Base-by-base conservation (phyloP, 2,329 filamentous ascomycete species). In the Aspergillus floridensis region DNA sequence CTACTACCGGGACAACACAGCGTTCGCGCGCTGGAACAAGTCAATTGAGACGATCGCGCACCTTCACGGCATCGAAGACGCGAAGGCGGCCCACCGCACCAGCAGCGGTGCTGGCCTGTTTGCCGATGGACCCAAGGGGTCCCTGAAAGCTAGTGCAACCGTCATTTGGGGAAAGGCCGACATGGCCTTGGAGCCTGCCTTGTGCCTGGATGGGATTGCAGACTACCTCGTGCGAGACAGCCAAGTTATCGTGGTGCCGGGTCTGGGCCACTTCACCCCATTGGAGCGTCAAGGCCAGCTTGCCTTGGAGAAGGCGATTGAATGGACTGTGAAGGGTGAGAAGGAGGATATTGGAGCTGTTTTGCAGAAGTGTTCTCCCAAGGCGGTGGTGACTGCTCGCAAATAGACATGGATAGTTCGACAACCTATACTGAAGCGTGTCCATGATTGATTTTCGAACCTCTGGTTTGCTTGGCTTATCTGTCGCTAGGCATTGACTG, bases 91-190 rank as follows among this genome's bases (percentile, higher is more conserved):
- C 14, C 70, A 69, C n/a, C 68, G 73, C 52, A 65, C 68, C 12
- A 74, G 70, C 59, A 77, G 72, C 48, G 76, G 77, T 22, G 70
- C 71, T 0, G 77, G 76, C 0, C 57, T 83, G 14, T 81, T 81
- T 62, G 75, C 79, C 26, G 74, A 77, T 6, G 76, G 74, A 0
- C 77, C 77, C 2, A 65, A 72, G 11, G 82, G 82, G 3, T 70
- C 76, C 3, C 69, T 86, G 22, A 81, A 80, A 59, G 82, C 81
- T 11, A 79, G 79, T 19, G 75, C 81, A 14, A 85, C 83, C 5
- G 68, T 86, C 19, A 62, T 87, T 46, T 84, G 82, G 74, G 84
- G 84, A 2, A 71, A 80, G 63, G 66, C 76, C 22, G 84, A 87
- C 66, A 66, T 74, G 11, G 84, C 83, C 5, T 76, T 86, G 41